Base-by-base conservation (phyloP, 225 moss, liverwort and hornwort species). In the Takakia lepidozioides region DNA sequence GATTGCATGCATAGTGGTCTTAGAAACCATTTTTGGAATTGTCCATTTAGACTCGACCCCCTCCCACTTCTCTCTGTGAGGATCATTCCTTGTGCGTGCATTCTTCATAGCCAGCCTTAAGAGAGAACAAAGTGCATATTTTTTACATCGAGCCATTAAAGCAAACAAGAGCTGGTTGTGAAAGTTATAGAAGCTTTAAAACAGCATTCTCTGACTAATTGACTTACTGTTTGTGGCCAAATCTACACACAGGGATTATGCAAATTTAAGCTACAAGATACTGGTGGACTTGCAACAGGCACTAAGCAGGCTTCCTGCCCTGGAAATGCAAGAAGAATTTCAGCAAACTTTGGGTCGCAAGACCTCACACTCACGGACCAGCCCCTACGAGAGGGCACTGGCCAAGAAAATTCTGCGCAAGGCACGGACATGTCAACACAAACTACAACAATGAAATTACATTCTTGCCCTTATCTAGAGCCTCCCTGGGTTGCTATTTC, bases 381-480 rank as follows among this genome's bases (percentile, higher is more conserved):
- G 45, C 9, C 56, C 81, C 13, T 81, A 85, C 17, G 71, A 82
- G 19, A 66, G 68, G 42, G 57, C 62, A 35, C 71, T 82, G 51
- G 64, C 82, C n/a, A 78, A 67, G 64, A 86, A 86, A 56, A 66
- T 82, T 9, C 44, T 78, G 48, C 85, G 82, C 18, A 74, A 72
- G 27, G 78, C 82, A 2, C 76, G 78, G 72, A 58, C 75, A 57
- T 55, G 66, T 58, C 80, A 70, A 80, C 74, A 74, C 70, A 80
- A 74, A 67, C 67, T 51, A 43, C 64, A 53, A 51, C 52, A 55
- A 63, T 67, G 46, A 70, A 38, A 50, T 48, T 57, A 61, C 57
- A 63, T 71, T 11, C 32, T 32, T 11, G 7, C 32, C 11, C 32
- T 11, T 32, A 7, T 32, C 32, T n/a, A n/a, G n/a, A n/a, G n/a